Percentiles rank a stretch among this genome's conserved stretches.
Conservation (phyloP, 2,329 filamentous ascomycete genomes). For the Colletotrichum sp. region DNA sequence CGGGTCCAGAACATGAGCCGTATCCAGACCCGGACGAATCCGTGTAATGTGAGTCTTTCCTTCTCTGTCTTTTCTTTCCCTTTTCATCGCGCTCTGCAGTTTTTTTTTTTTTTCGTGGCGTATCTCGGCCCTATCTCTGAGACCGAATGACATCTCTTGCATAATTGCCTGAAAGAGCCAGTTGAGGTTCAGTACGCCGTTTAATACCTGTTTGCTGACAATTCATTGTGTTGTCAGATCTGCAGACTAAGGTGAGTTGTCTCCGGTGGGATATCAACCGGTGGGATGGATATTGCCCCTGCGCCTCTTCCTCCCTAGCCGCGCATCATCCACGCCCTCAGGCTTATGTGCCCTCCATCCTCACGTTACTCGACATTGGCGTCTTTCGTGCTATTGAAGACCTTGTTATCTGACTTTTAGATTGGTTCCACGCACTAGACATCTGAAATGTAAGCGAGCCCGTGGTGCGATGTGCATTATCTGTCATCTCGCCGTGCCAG, state of each 20-base stretch:
- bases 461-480: not conserved
- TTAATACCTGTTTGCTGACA: not conserved
- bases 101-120: not conserved
- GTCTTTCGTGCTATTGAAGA: not conserved
- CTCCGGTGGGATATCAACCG: not conserved
- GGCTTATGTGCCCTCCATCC: not conserved
- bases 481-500: not conserved
- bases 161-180: not conserved
- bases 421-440: not conserved
- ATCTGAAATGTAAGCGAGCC: slow-evolving; percentile 11
- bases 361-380: not conserved
- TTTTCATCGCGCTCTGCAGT: not conserved
- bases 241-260: slow-evolving; percentile 13
- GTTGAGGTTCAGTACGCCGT: not conserved
- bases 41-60: slow-evolving; percentile 16
- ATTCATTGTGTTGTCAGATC: not conserved
- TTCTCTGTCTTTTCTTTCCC: not conserved
- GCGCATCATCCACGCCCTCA: not conserved
- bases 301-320: not conserved
- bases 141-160: not conserved
- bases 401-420: not conserved
- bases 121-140: not conserved
- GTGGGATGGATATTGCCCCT: not conserved
- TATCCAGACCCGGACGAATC: slow-evolving; percentile 7
- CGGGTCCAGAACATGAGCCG: slow-evolving; percentile 14